Conservation (phyloP, 2,329 filamentous ascomycete genomes). For the Penicillium sp. region DNA sequence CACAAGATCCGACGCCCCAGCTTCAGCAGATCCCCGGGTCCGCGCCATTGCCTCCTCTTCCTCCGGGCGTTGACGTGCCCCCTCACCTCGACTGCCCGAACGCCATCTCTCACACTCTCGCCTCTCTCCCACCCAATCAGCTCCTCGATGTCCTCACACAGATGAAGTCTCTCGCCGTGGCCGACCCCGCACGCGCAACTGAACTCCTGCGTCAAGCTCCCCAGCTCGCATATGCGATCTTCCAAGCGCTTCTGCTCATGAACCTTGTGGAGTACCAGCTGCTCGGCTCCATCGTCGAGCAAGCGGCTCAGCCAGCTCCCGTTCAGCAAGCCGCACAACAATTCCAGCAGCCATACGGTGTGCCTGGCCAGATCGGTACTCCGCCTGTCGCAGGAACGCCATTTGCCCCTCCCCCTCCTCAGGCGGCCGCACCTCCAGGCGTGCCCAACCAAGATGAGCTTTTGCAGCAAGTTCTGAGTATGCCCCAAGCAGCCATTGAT, state of each 20-base stretch:
- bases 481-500: slow-evolving; percentile 78
- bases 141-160: slow-evolving; percentile 90
- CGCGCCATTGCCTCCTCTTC: slow-evolving; percentile 70
- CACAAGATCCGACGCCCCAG: slow-evolving; percentile 39
- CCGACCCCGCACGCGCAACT: slow-evolving; percentile 77
- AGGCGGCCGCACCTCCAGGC: slow-evolving; percentile 41
- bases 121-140: slow-evolving; percentile 80
- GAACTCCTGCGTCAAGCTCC: slow-evolving; percentile 85
- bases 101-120: slow-evolving; percentile 86
- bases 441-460: slow-evolving; percentile 67
- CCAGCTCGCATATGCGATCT: slow-evolving; percentile 90
- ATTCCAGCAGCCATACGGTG: slow-evolving; percentile 39
- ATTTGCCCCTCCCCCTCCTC: slow-evolving; percentile 47
- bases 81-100: slow-evolving; percentile 81
- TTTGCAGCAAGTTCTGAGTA: slow-evolving; percentile 75
- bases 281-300: slow-evolving; percentile 76
- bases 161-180: slow-evolving; percentile 85
- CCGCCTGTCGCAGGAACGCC: slow-evolving; percentile 48
- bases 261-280: slow-evolving; percentile 84
- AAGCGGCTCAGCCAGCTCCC: slow-evolving; percentile 45
- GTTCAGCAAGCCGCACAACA: slow-evolving; percentile 40
- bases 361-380: slow-evolving; percentile 51
- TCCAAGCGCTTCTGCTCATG: slow-evolving; percentile 90
- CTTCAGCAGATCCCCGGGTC: slow-evolving; percentile 43
- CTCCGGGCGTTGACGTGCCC: slow-evolving; percentile 78